Base-by-base conservation (phyloP, 306 rosid species). In the Citrullus amarus region DNA sequence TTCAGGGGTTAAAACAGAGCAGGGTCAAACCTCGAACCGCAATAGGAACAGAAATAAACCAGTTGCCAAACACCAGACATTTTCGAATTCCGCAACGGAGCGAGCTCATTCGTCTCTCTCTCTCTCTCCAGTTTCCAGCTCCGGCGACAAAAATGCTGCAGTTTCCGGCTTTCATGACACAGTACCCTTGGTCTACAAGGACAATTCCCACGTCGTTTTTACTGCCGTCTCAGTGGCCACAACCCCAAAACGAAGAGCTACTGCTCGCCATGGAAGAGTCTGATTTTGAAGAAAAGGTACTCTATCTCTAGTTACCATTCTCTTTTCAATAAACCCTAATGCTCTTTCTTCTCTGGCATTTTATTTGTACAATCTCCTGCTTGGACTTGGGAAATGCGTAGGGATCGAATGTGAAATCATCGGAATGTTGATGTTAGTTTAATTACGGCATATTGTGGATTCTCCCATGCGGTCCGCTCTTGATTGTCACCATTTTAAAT, bases 161-260 rank as follows among this genome's bases (percentile, higher is more conserved):
- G 89, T 92, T 92, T 11, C 99, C 99, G 70, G 97, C 93, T 22
- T 95, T 87, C 87, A 91, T 92, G 97, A 95, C 87, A 20, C 97
- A 95, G 77, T 91, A 85, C 77, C 93, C 96, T 9, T 83, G 90
- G 85, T 91, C 97, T 74, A 87, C 92, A 18, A 86, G 85, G 83
- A 89, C 83, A 10, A 88, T 92, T 84, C 97, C 97, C 85, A 84
- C 99, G 79, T 92, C 97, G 83, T 87, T 84, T 87, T 56, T 90
- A 79, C 85, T 92, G 12, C 98, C 97, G 8, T 87, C 93, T 58
- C 98, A 95, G 59, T 95, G 96, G 96, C 96, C 97, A 8, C 98
- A 89, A 34, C 91, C 96, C 53, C 97, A 92, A 18, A 92, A 82
- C 84, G 97, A 95, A 74, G 98, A 95, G 70, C 89, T 95, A 46